These are phyloP conservation scores for Xylaria digitata DNA, from an alignment of 2,329 filamentous ascomycete genomes.

Conservation along the genomic window DNA sequence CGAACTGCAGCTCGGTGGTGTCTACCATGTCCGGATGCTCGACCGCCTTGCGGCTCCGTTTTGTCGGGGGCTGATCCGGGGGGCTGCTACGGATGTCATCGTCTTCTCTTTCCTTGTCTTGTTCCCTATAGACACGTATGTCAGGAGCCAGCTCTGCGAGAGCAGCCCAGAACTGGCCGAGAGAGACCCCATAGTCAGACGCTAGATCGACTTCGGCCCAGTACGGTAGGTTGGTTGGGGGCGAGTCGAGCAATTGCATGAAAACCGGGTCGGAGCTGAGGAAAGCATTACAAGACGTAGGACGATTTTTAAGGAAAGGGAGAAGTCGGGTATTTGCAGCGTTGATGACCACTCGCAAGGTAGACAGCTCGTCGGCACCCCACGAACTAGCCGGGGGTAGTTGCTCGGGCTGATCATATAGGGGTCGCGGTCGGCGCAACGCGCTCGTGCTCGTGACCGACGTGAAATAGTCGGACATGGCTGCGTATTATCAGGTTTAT, in stretches of 20 bases:
- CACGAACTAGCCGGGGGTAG: not conserved
- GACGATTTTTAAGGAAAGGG: not conserved
- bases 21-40: slow-evolving; percentile 1
- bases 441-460: too few relatives aligned
- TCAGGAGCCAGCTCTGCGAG: not conserved
- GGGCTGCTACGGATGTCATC: not conserved
- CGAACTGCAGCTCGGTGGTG: not conserved
- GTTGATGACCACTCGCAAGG: not conserved
- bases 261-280: too few relatives aligned
- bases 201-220: not conserved
- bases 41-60: not conserved
- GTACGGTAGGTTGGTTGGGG: too few relatives aligned
- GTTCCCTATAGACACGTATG: too few relatives aligned
- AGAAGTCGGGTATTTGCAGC: not conserved
- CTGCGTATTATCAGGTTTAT: too few relatives aligned
- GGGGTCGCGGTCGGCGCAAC: not conserved
- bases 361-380: not conserved
- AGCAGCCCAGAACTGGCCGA: slow-evolving; percentile 8
- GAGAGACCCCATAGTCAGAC: not conserved
- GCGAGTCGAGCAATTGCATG: too few relatives aligned
- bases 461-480: too few relatives aligned
- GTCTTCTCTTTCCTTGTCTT: not conserved
- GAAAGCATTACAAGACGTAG: not conserved
- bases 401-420: not conserved
- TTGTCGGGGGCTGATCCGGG: not conserved